Evolutionary conservation across 1,139 yeast species (phyloP).

Genomic region (Pichia sp.): DNA sequence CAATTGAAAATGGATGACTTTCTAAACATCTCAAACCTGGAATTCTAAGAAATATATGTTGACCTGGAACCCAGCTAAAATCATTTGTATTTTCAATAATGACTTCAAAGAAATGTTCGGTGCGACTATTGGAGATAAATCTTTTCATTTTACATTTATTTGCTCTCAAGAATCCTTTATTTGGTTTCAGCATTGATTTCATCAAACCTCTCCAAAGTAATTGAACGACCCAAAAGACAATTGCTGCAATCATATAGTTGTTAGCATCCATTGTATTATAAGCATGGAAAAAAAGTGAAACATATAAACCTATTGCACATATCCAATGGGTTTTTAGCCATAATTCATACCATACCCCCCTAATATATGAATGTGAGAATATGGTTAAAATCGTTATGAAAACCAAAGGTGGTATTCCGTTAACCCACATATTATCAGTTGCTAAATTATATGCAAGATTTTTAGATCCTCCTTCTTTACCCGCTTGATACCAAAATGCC

Average conservation of each 20-base stretch:
- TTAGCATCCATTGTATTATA: conserved; percentile 32
- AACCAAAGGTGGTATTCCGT: conserved; percentile 38
- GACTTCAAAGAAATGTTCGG: conserved; percentile 30
- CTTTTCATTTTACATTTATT: conserved; percentile 23
- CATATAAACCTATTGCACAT: conserved; percentile 45
- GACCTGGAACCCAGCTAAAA: conserved; percentile 50
- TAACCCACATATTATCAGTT: conserved; percentile 16
- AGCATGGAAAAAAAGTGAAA: conserved; percentile 45
- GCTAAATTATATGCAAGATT: conserved; percentile 12
- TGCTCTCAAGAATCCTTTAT: conserved; percentile 31
- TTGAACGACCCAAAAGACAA: conserved; percentile 50
- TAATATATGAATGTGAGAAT: conserved; percentile 36
- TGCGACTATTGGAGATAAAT: conserved; percentile 8
- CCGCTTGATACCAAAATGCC: conserved; percentile 42
- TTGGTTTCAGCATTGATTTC: conserved; percentile 46
- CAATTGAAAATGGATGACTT: conserved; percentile 58
- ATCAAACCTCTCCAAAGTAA: conserved; percentile 40
- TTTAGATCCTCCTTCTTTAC: conserved; percentile 41
- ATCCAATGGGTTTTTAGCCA: conserved; percentile 56
- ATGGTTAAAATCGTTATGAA: conserved; percentile 39
- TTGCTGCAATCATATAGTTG: conserved; percentile 46
- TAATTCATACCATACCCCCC: conserved; percentile 41
- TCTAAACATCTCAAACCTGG: conserved; percentile 39
- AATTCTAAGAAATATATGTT: conserved; percentile 49
- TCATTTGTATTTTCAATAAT: conserved; percentile 31